Evolutionary conservation across 345 rosid species (phyloP), one percentile per base, ranked within the genome.

Genomic region (Eucalyptus cloeziana): DNA sequence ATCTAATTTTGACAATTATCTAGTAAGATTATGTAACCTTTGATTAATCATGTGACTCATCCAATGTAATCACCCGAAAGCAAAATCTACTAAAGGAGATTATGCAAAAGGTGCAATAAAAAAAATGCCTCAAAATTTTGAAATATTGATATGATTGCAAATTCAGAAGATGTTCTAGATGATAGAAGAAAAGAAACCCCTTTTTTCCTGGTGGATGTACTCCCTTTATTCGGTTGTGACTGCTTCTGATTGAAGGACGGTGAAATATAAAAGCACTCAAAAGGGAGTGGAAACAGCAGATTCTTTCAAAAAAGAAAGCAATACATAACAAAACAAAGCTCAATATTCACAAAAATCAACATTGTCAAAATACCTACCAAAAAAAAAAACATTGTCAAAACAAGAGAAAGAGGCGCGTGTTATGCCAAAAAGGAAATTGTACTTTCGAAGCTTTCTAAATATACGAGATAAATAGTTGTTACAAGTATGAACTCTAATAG

Each of bases 21-120:
- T 56, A 24, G 0, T 56, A 56, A 22, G 30, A 56, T 56, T 13
- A 25, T 3, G 3, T 56, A 24, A 56, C 6, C 0, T 56, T 56
- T 56, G 30, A 56, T 22, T 22, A 56, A 56, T 56, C 62, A 56
- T 2, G 6, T 56, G 62, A 56, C 62, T 56, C 27, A 24, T 22
- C 13, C 0, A 56, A 56, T 56, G 62, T 56, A 56, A 56, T 22
- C 30, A 1, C 13, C 13, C 1, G 5, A 56, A 24, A 56, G 13
- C 30, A 56, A 56, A 56, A 56, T 56, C 30, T 56, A 56, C 13
- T 24, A 56, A 56, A 56, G 27, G 62, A 22, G 6, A 24, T 4
- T 56, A 56, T 56, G 62, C 62, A 56, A 56, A 22, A 22, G 27
- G 62, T 24, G 30, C 30, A 9, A 56, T 56, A 22, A 22, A 2